Evolutionary conservation across 805 yeast genomes (phyloP), one percentile per base, ranked within the genome.

Genomic region (Vanderwaltozyma yarrowii): DNA sequence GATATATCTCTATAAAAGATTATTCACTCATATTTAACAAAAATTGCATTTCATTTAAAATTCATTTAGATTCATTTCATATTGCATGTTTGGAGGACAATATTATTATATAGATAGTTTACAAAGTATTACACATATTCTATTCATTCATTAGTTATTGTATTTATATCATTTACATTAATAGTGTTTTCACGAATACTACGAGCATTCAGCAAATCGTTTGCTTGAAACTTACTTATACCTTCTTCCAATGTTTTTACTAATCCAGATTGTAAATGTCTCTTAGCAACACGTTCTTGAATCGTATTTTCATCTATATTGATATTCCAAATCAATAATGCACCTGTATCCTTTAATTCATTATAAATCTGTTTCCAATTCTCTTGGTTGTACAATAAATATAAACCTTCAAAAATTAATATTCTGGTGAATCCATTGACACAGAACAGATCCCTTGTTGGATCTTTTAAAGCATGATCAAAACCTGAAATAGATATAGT

Each of bases 381-480:
- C 20, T 67, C 72, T 28, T 71, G 71, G 26, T 70, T 54, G 36
- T 84, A 62, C 31, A 78, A 67, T 9, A 86, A 62, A 53, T 87
- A 86, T 33, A 80, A 65, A 0, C 96, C 95, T 53, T 86, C 96
- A 28, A 84, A 51, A 3, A 86, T 67, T 4, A 86, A 58, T 1
- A 85, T 69, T 40, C 74, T 61, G 3, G 74, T 66, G 2, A 56
- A 61, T 0, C 73, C 61, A 2, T 58, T 52, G 1, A 84, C 67
- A 5, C 42, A 50, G 12, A 74, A 67, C 15, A 70, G 79, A 40
- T 67, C 65, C 12, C 67, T 73, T 2, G 69, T 67, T 0, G 96
- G 95, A 51, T 87, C 95, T 46, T 77, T 76, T 47, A 73, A 43
- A 23, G 71, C 65, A 55, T 86, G 95, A 52, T 80, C 83, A 54